phyloP scores from a whole-genome alignment of 1,284 basidiomycete species.

The Cryptococcus sp. region DNA sequence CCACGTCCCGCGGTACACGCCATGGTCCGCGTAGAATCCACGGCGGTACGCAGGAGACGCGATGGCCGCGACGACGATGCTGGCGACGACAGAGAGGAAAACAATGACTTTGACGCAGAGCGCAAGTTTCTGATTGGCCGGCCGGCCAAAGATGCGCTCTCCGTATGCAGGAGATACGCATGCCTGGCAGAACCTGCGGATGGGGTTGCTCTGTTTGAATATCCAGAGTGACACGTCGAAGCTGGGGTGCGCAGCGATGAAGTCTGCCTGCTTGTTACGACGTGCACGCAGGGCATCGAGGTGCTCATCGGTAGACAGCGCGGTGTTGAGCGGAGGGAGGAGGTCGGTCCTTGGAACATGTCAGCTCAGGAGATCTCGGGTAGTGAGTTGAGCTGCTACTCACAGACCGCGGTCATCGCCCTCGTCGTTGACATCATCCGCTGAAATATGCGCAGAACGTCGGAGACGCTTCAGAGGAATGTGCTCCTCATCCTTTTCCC shows the following conservation, averaged over 20 bases:
- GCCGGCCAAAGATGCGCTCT: constrained; percentile 74
- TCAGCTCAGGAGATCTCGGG: constrained; percentile 10
- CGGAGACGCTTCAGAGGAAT: constrained; percentile 16
- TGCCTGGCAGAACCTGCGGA: constrained; percentile 78
- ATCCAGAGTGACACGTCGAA: constrained; percentile 91
- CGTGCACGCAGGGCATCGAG: constrained; percentile 65
- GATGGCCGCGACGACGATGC: constrained; percentile 76
- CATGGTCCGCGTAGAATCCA: constrained; percentile 64
- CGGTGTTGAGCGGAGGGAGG: constrained; percentile 36
- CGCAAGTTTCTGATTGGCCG: constrained; percentile 64
- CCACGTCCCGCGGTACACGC: constrained; percentile 69
- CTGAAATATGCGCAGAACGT: constrained; percentile 10
- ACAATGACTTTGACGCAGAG: constrained; percentile 73
- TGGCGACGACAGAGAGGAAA: constrained; percentile 73
- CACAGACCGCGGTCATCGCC: constrained; percentile 42
- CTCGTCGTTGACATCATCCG: constrained; percentile 25
- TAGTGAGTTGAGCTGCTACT: constrained; percentile 7
- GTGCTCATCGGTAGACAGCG: constrained; percentile 37
- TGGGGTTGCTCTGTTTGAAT: constrained; percentile 72
- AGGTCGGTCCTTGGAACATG: constrained; percentile 33
- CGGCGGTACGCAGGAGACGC: constrained; percentile 85
- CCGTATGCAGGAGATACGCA: constrained; percentile 79
- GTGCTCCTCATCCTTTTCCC: constrained; percentile 22
- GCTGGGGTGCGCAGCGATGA: constrained; percentile 82
- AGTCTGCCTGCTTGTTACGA: constrained; percentile 77